Evolutionary conservation across 805 yeast genomes (phyloP).

Genomic region (Hanseniaspora occidentalis): DNA sequence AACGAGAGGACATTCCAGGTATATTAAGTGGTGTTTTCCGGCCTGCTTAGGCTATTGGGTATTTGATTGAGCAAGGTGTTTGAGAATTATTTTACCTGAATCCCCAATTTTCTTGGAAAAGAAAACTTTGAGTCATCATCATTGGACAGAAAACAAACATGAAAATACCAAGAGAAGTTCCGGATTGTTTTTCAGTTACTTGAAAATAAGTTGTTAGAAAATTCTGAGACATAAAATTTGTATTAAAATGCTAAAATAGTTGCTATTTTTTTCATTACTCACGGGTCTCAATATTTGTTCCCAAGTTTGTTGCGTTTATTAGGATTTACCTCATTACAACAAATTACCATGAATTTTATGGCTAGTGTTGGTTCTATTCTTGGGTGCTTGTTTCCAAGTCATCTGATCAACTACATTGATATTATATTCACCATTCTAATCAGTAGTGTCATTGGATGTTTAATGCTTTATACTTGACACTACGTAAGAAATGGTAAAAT

Average conservation of each 20-base stretch:
- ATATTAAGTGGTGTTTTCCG: slow-evolving; percentile 58
- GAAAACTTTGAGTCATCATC: no score
- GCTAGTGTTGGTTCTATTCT: slow-evolving; percentile 55
- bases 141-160: no score
- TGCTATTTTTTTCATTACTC: slow-evolving; percentile 60
- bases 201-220: slow-evolving; percentile 28
- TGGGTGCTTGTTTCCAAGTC: slow-evolving; percentile 54
- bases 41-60: slow-evolving; percentile 70
- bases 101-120: slow-evolving; percentile 37
- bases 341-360: slow-evolving; percentile 49
- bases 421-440: slow-evolving; percentile 48
- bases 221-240: slow-evolving; percentile 47
- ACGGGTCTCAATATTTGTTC: slow-evolving; percentile 63
- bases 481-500: slow-evolving; percentile 32
- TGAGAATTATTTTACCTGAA: slow-evolving; percentile 35
- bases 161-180: slow-evolving; percentile 21
- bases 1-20: slow-evolving; percentile 28
- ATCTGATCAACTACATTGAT: slow-evolving; percentile 49
- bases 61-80: slow-evolving; percentile 48
- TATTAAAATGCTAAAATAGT: slow-evolving; percentile 50
- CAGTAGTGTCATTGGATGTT: slow-evolving; percentile 45
- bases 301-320: slow-evolving; percentile 47
- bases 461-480: slow-evolving; percentile 53
- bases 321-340: slow-evolving; percentile 30
- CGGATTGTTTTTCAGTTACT: no score